These are phyloP conservation scores for Nakataea oryzae DNA, from an alignment of 2,329 filamentous ascomycete genomes.

Conservation along the genomic window DNA sequence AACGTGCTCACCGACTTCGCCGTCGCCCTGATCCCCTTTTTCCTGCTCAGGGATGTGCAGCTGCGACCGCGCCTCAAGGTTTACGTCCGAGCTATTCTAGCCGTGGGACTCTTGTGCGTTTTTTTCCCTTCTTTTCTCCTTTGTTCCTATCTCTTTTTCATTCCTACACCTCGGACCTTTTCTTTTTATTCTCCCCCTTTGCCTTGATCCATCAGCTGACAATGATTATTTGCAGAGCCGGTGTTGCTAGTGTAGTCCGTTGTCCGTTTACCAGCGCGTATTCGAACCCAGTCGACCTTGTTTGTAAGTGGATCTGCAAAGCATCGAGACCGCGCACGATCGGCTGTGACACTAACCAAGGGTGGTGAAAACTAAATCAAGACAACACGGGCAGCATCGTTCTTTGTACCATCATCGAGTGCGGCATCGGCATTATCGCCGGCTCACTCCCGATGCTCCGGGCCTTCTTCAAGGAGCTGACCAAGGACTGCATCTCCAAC, in stretches of 20 bases:
- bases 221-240: not conserved
- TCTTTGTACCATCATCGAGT: conserved; percentile 31
- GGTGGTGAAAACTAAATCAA: not conserved
- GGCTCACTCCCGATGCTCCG: conserved; percentile 13
- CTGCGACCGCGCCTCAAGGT: conserved; percentile 11
- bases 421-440: conserved; percentile 25
- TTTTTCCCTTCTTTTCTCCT: too few species aligned
- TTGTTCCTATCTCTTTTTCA: too few species aligned
- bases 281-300: conserved; percentile 17
- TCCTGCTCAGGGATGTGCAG: conserved; percentile 16
- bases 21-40: conserved; percentile 13
- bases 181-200: not conserved
- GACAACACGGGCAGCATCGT: conserved; percentile 27
- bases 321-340: not conserved
- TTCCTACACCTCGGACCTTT: too few species aligned
- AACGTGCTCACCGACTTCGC: conserved; percentile 19
- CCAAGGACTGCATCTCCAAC: not conserved
- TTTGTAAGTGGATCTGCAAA: conserved; percentile 26
- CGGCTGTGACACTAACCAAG: not conserved
- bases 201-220: not conserved
- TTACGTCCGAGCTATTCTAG: not conserved
- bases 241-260: not conserved
- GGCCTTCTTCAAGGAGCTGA: conserved; percentile 4
- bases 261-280: not conserved
- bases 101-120: not conserved